Evolutionary conservation across 306 rosid genomes (phyloP).

Genomic region (Hylodesmum podocarpum): DNA sequence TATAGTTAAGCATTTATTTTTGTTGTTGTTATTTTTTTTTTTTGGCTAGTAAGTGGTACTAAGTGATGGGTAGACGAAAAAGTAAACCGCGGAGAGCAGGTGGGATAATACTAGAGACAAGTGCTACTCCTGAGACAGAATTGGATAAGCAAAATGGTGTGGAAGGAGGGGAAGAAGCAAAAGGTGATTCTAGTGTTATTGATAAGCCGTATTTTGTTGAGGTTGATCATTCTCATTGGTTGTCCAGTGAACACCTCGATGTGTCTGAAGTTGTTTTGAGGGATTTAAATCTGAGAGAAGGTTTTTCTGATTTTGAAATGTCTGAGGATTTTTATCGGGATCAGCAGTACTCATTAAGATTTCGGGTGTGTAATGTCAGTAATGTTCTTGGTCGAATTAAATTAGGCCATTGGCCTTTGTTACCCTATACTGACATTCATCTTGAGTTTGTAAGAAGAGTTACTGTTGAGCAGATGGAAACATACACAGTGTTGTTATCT

Average conservation of each 20-base stretch:
- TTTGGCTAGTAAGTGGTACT: conserved; percentile 35
- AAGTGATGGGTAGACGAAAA: conserved; percentile 80
- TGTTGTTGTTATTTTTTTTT: not conserved
- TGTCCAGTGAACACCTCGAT: conserved; percentile 65
- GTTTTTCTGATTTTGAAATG: conserved; percentile 48
- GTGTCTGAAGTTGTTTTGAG: conserved; percentile 77
- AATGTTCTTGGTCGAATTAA: conserved; percentile 59
- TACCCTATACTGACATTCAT: conserved; percentile 61
- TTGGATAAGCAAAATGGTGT: conserved; percentile 38
- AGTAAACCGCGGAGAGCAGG: conserved; percentile 69
- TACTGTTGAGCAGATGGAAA: conserved; percentile 30
- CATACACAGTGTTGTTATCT: conserved; percentile 59
- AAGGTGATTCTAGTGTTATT: conserved; percentile 31
- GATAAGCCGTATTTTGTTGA: conserved; percentile 67
- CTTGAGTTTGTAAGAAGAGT: conserved; percentile 60
- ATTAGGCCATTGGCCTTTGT: conserved; percentile 87
- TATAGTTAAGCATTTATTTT: not conserved
- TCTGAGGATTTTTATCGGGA: conserved; percentile 45
- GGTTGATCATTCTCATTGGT: conserved; percentile 62
- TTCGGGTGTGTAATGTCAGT: conserved; percentile 57
- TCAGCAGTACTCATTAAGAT: conserved; percentile 58
- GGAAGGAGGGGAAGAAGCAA: conserved; percentile 40
- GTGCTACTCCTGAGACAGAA: conserved; percentile 40
- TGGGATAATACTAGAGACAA: conserved; percentile 45
- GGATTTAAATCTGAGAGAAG: conserved; percentile 55